Evolutionary conservation across 2,329 filamentous ascomycete genomes (phyloP).

Genomic region (Sporothrix inflata): DNA sequence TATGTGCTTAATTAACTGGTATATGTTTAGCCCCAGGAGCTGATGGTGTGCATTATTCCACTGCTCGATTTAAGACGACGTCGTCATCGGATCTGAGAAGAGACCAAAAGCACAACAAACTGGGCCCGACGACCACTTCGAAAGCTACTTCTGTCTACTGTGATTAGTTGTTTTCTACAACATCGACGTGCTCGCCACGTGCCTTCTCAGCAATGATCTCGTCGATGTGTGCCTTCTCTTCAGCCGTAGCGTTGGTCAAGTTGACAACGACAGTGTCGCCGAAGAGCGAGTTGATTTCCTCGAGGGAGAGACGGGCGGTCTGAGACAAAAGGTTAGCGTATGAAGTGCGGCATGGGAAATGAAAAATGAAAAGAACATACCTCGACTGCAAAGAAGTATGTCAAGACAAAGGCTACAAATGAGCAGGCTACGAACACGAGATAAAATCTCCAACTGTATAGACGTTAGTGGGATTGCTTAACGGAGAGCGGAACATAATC

Average conservation of each 20-base stretch:
- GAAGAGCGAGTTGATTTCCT: constrained; percentile 58
- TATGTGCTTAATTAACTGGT: neutral
- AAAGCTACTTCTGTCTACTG: neutral
- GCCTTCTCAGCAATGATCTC: constrained; percentile 33
- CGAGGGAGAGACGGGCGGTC: constrained; percentile 48
- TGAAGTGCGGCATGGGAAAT: no score
- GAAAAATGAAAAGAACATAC: neutral
- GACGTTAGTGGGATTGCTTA: neutral
- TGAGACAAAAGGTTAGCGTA: neutral
- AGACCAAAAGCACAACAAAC: no score
- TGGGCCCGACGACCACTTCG: neutral
- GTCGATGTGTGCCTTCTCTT: constrained; percentile 42
- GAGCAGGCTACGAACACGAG: constrained; percentile 57
- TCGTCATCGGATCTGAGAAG: no score
- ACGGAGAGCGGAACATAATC: no score
- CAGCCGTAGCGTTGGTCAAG: constrained; percentile 26
- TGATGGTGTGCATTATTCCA: no score
- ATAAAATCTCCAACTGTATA: constrained; percentile 52
- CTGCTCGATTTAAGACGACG: no score
- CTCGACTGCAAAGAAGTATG: constrained; percentile 46
- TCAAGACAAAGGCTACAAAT: constrained; percentile 44
- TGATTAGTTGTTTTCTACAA: neutral
- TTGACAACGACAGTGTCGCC: constrained; percentile 42
- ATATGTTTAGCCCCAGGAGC: neutral
- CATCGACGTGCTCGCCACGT: constrained; percentile 8